These are phyloP conservation scores for Candida lessepsii DNA, from an alignment of 805 yeast genomes.

Conservation along the genomic window DNA sequence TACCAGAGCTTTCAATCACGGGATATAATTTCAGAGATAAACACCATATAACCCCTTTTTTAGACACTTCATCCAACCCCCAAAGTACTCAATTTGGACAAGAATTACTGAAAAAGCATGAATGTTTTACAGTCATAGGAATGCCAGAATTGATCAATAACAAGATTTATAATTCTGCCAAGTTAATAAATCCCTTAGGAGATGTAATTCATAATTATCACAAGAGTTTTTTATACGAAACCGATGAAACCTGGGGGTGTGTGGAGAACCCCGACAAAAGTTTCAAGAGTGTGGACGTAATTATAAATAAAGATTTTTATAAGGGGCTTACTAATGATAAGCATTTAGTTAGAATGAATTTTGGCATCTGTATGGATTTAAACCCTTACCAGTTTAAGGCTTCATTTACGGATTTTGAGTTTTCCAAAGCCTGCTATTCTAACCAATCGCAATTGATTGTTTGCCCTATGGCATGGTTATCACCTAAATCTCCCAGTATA, in stretches of 20 bases:
- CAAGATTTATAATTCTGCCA: conserved; percentile 67
- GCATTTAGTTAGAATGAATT: conserved; percentile 38
- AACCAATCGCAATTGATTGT: conserved; percentile 56
- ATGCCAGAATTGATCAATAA: conserved; percentile 60
- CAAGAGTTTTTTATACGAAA: conserved; percentile 71
- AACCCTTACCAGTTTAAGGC: conserved; percentile 84
- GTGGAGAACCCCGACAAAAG: conserved; percentile 57
- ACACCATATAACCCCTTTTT: conserved; percentile 52
- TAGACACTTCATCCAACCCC: conserved; percentile 47
- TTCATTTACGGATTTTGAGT: conserved; percentile 74
- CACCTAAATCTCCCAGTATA: conserved; percentile 46
- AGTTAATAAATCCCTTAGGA: conserved; percentile 61
- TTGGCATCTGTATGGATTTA: conserved; percentile 94
- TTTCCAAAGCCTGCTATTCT: conserved; percentile 50
- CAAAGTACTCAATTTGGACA: conserved; percentile 57
- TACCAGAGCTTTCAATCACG: conserved; percentile 83
- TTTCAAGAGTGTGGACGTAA: conserved; percentile 51
- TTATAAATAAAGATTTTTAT: conserved; percentile 21
- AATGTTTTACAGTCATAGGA: conserved; percentile 74
- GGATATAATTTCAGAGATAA: conserved; percentile 68
- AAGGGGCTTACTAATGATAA: conserved; percentile 8
- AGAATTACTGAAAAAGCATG: conserved; percentile 45
- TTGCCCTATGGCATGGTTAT: conserved; percentile 88
- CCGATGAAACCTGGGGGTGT: conserved; percentile 83
- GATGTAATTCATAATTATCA: conserved; percentile 62